Base-by-base conservation (phyloP, 805 yeast species). In the Yarrowia sp. region DNA sequence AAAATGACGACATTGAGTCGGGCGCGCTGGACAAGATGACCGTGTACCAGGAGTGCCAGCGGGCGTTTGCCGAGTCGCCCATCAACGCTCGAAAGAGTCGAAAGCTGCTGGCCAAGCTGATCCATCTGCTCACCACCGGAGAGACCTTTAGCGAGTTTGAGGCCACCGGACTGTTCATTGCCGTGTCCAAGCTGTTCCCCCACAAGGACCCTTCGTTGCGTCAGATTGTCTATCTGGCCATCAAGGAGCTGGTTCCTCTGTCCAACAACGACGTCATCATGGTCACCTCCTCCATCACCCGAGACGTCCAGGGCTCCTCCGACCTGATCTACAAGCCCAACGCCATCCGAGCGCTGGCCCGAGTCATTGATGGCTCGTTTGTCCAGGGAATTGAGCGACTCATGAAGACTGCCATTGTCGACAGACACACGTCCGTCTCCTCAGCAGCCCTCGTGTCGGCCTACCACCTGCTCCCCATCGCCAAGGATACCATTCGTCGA, bases 241-340 rank as follows among this genome's bases (percentile, higher is more conserved):
- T 93, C 76, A 95, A 95, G 79, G 98, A 93, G 76, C 83, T 95
- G 68, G 84, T 93, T 58, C 78, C 87, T 19, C 83, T 88, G 68
- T 90, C 97, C 21, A 61, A 61, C 46, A 90, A 90, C 70, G 98
- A 95, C 76, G 91, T 92, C 65, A 83, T 95, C 76, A 95, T 95
- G 98, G 98, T 93, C 28, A 95, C 99, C 28, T 90, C 97, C 2
- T 92, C 97, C 28, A 92, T 95, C 73, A 95, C 95, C 98, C 92
- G 92, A 78, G 99, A 95, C 78, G 90, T 95, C 64, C 98, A 96
- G 78, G 87, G 86, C 69, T 93, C 93, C 65, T 71, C 73, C 65
- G 96, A 90, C 66, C 80, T 85, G 68, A 80, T 91, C 67, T 92
- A 88, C 77, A 91, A 92, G 73, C 97, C 99, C 65, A 89, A 95